A percentile compares a stretch with the other conserved stretches of the same genome.
Evolutionary conservation across 768 basidiomycete genomes (phyloP).

Genomic region (Gloeopeniophorella convolvens): DNA sequence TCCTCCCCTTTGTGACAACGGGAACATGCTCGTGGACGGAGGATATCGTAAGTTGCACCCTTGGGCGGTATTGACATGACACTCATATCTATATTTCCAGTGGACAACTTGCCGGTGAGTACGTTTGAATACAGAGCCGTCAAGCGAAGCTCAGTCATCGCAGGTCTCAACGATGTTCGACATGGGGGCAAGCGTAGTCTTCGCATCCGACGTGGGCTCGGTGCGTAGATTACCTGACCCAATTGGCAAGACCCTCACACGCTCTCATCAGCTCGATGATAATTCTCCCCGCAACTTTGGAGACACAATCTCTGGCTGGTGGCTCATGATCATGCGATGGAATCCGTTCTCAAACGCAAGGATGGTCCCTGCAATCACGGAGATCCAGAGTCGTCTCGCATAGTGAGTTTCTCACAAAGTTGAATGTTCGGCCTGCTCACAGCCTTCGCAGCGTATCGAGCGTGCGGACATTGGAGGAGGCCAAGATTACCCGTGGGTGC

Average conservation of each 20-base stretch:
- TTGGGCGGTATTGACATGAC: background rate
- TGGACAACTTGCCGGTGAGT: slow-evolving; percentile 83
- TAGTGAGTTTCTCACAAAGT: slow-evolving; percentile 60
- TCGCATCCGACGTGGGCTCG: slow-evolving; percentile 90
- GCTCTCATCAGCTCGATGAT: slow-evolving; percentile 65
- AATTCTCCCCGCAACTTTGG: slow-evolving; percentile 93
- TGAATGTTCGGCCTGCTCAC: slow-evolving; percentile 10
- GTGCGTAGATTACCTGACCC: slow-evolving; percentile 35
- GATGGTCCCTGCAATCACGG: slow-evolving; percentile 81
- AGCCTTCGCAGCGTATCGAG: slow-evolving; percentile 71
- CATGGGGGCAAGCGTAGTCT: slow-evolving; percentile 83
- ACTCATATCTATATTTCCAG: slow-evolving; percentile 32
- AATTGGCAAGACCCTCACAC: background rate
- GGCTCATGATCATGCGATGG: slow-evolving; percentile 88
- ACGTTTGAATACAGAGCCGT: background rate
- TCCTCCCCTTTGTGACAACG: slow-evolving; percentile 92
- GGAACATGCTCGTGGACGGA: slow-evolving; percentile 86
- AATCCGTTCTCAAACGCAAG: slow-evolving; percentile 80
- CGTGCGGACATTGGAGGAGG: slow-evolving; percentile 90
- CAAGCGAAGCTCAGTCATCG: background rate
- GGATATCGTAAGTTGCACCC: slow-evolving; percentile 59
- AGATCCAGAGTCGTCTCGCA: slow-evolving; percentile 89
- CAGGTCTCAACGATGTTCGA: slow-evolving; percentile 89
- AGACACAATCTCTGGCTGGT: slow-evolving; percentile 94
- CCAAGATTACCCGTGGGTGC: slow-evolving; percentile 84